Evolutionary conservation across 192 early-diverging fungal species (phyloP).

Genomic region (Coemansia sp.): DNA sequence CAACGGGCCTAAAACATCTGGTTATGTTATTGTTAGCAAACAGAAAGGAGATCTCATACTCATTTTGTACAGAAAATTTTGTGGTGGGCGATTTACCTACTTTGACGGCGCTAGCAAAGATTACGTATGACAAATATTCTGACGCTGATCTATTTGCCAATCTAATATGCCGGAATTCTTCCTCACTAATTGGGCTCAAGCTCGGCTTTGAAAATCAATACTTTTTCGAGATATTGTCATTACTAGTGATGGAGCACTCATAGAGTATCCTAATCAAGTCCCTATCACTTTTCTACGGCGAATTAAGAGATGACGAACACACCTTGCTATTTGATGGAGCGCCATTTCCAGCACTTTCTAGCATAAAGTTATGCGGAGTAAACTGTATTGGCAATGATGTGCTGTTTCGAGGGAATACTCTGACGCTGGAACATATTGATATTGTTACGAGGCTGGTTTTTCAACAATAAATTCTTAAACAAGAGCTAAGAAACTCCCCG

Average conservation of each 20-base stretch:
- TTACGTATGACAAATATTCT: background rate
- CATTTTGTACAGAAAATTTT: background rate
- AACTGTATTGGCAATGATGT: background rate
- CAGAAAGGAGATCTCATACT: background rate
- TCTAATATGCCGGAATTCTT: background rate
- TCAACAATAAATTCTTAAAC: too few relatives aligned
- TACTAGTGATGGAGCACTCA: background rate
- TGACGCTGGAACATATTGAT: background rate
- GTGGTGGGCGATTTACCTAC: background rate
- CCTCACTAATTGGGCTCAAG: background rate
- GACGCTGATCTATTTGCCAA: background rate
- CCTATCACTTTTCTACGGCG: background rate
- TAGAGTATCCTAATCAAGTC: background rate
- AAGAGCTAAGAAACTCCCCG: too few relatives aligned
- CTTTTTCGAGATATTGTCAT: background rate
- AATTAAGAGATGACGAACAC: background rate
- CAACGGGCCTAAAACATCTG: background rate
- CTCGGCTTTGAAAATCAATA: background rate
- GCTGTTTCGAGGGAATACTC: background rate
- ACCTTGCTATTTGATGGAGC: background rate
- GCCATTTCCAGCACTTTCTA: background rate
- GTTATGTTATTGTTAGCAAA: background rate
- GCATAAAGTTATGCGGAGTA: background rate
- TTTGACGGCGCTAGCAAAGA: background rate
- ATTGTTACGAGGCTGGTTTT: too few relatives aligned